Evolutionary conservation across 2,329 filamentous ascomycete genomes (phyloP).

Genomic region (Torrubiella hemipterigena): DNA sequence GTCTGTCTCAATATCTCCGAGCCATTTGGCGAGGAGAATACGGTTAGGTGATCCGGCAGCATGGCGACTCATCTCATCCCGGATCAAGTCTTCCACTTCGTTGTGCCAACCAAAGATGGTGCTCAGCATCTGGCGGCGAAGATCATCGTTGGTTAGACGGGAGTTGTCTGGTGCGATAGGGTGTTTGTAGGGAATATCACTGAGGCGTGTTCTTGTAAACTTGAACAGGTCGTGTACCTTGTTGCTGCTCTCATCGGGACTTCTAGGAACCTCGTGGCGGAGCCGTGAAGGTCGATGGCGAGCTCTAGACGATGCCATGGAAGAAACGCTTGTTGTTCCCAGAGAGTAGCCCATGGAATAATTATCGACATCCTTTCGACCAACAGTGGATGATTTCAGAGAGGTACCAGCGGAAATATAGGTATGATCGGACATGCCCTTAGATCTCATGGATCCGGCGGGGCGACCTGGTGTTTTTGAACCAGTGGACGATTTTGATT

Average conservation of each 20-base stretch:
- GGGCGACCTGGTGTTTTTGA: constrained; percentile 40
- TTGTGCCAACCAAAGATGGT: constrained; percentile 93
- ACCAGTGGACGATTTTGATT: constrained; percentile 41
- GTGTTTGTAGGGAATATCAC: constrained; percentile 71
- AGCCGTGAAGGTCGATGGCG: constrained; percentile 53
- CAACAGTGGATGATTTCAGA: constrained; percentile 20
- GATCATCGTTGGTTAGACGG: constrained; percentile 61
- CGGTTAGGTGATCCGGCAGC: constrained; percentile 60
- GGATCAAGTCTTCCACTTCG: constrained; percentile 68
- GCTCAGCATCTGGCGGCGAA: constrained; percentile 81
- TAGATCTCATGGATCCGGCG: constrained; percentile 38
- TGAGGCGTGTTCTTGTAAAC: constrained; percentile 67
- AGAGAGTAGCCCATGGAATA: constrained; percentile 37
- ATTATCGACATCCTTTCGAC: constrained; percentile 31
- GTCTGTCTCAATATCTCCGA: constrained; percentile 74
- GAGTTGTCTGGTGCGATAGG: constrained; percentile 45
- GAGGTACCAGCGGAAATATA: constrained; percentile 55
- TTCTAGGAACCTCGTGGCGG: constrained; percentile 68
- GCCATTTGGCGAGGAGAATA: constrained; percentile 83
- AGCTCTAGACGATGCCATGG: constrained; percentile 35
- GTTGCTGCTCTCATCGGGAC: constrained; percentile 60
- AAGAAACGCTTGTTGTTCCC: constrained; percentile 23
- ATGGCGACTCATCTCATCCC: constrained; percentile 73
- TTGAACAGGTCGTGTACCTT: constrained; percentile 73
- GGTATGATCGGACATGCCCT: constrained; percentile 48